Percentiles rank a stretch among this genome's conserved stretches.
These are phyloP conservation scores for Colletotrichum sublineola DNA, from an alignment of 2,329 filamentous ascomycete genomes.

Conservation along the genomic window DNA sequence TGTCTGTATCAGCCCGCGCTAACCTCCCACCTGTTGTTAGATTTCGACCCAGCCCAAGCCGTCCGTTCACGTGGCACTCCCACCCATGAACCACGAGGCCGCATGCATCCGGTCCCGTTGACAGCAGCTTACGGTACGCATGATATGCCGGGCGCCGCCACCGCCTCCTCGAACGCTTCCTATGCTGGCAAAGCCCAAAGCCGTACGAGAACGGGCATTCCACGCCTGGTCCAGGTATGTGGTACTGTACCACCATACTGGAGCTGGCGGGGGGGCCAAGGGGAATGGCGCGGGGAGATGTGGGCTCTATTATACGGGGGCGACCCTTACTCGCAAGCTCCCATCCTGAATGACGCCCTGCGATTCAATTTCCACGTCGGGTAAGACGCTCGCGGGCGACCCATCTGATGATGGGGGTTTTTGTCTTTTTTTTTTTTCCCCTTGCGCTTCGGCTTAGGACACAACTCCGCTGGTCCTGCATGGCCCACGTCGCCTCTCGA, in stretches of 20 bases:
- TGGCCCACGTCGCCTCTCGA: conserved; percentile 1
- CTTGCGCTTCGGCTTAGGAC: neutral
- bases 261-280: too few relatives aligned
- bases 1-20: too few relatives aligned
- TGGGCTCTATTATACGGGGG: conserved; percentile 6
- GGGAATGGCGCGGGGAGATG: neutral
- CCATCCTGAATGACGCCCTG: neutral
- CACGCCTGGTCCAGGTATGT: neutral
- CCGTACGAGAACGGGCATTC: neutral
- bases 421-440: neutral
- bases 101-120: neutral
- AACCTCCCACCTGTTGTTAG: neutral
- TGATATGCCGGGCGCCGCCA: too few relatives aligned
- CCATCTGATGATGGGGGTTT: neutral
- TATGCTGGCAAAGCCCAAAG: neutral
- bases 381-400: conserved; percentile 28
- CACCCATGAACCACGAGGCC: neutral
- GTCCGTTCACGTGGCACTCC: neutral
- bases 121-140: too few relatives aligned
- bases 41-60: neutral
- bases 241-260: neutral
- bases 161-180: too few relatives aligned
- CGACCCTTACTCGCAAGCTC: conserved; percentile 24
- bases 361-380: conserved; percentile 34
- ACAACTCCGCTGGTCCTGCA: neutral